Evolutionary conservation across 1,139 yeast species (phyloP), one percentile per base, ranked within the genome.

Genomic region (Yamadazyma epiphylla): DNA sequence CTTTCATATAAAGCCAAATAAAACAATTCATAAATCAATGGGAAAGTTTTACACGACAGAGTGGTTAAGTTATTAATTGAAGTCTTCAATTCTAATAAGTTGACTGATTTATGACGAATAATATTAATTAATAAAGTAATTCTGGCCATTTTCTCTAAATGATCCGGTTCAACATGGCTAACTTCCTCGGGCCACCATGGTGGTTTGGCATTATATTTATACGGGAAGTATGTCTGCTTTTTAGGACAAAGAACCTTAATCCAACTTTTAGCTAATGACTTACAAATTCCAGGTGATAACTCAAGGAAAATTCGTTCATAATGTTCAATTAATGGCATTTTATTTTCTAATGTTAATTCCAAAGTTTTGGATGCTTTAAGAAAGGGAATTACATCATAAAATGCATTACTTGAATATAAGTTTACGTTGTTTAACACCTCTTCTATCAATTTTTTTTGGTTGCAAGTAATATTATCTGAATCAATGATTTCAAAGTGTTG

Each of bases 131-230:
- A 54, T 15, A 83, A 51, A 3, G 45, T 48, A 13, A 79, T 49
- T 34, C 94, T 55, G 39, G 77, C 80, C 2, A 54, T 55, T 46
- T 79, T 82, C 37, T 64, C 70, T 36, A 83, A 58, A 53, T 83
- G 88, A 50, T 83, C 91, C 0, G 91, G 91, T 45, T 83, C 91
- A 29, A 65, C 63, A 52, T 83, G 91, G 24, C 74, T 62, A 0
- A 80, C 74, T 12, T 42, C 33, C 0, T 25, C 25, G 0, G 91
- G 91, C 94, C 91, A 83, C 89, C 91, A 82, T 2, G 48, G 47
- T 0, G 91, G 91, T 39, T 63, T 73, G 1, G 24, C 30, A 10
- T 67, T 66, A 3, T 74, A 77, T 35, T 76, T 80, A 49, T 83
- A 83, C 1, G 91, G 91, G 42, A 53, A 71, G 14, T 58, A 53